Conservation (phyloP, 768 basidiomycete species). For the Boletus tylopilopsis region DNA sequence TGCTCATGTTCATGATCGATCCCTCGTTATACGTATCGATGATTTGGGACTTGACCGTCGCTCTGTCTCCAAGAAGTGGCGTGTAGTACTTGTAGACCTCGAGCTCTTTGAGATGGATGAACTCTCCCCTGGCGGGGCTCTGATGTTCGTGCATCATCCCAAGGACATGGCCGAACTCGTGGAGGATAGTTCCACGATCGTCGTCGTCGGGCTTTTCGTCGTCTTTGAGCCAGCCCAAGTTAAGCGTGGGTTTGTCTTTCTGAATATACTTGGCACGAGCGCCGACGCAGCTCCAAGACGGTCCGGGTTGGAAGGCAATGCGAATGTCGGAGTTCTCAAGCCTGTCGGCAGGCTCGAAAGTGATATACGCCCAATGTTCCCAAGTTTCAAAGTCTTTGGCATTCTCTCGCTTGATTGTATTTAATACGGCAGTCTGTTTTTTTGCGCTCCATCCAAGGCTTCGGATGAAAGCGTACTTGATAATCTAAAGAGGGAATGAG, state of each 20-base stretch:
- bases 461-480: not conserved
- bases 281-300: not conserved
- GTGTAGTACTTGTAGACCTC: not conserved
- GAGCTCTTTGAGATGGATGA: slow-evolving; percentile 11
- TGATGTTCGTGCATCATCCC: slow-evolving; percentile 28
- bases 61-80: not conserved
- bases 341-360: not conserved
- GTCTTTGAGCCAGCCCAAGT: not conserved
- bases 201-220: accelerated
- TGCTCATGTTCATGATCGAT: not conserved
- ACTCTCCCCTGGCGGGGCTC: slow-evolving; percentile 18
- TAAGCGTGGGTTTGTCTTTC: not conserved
- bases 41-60: not conserved
- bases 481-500: not conserved
- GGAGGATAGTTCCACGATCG: slow-evolving; percentile 15
- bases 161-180: slow-evolving; percentile 28
- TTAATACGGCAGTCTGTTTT: not conserved
- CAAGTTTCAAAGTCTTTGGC: not conserved
- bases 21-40: not conserved
- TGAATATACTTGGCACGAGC: not conserved
- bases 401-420: not conserved
- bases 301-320: not conserved
- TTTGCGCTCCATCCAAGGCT: not conserved
- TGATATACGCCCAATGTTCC: not conserved
- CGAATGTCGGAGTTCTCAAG: not conserved